phyloP scores from a whole-genome alignment of 257 asterid species.

The Osmanthus fragrans region DNA sequence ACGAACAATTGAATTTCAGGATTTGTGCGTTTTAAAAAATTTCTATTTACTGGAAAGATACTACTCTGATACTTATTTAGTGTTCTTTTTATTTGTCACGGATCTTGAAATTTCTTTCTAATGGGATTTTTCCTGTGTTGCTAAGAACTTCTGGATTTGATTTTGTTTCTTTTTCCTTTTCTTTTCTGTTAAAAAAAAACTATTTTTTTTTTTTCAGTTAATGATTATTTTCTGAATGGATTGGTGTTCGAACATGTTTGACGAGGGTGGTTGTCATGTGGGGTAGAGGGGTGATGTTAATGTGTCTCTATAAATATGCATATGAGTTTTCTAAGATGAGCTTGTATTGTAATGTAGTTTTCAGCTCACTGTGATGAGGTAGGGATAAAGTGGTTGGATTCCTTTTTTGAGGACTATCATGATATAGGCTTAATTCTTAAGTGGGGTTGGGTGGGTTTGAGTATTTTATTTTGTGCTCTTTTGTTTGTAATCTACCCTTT shows the following conservation, averaged over 20 bases:
- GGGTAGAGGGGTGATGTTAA: constrained; percentile 11
- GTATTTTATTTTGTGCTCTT: neutral
- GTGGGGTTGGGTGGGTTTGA: neutral
- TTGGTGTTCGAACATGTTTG: constrained; percentile 21
- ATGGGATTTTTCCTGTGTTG: too few relatives aligned
- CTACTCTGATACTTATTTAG: too few relatives aligned
- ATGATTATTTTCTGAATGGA: constrained; percentile 7
- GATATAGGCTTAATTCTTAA: neutral
- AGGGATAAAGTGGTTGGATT: constrained; percentile 40
- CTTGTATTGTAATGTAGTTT: constrained; percentile 20
- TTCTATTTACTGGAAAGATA: too few relatives aligned
- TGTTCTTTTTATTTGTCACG: too few relatives aligned
- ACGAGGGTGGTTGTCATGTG: constrained; percentile 27
- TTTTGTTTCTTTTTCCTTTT: neutral
- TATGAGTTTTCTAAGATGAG: neutral
- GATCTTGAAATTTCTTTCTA: too few relatives aligned
- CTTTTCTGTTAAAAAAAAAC: neutral
- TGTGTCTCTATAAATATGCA: constrained; percentile 6
- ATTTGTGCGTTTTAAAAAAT: too few relatives aligned
- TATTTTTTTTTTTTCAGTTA: neutral
- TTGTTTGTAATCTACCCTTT: neutral
- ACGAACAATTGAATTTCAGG: too few relatives aligned
- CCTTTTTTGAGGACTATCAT: constrained; percentile 24
- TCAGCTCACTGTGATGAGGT: constrained; percentile 11
- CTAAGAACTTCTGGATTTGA: neutral